Conservation (phyloP, 352 stramenopile genomes). For the Phytophthora capsici region DNA sequence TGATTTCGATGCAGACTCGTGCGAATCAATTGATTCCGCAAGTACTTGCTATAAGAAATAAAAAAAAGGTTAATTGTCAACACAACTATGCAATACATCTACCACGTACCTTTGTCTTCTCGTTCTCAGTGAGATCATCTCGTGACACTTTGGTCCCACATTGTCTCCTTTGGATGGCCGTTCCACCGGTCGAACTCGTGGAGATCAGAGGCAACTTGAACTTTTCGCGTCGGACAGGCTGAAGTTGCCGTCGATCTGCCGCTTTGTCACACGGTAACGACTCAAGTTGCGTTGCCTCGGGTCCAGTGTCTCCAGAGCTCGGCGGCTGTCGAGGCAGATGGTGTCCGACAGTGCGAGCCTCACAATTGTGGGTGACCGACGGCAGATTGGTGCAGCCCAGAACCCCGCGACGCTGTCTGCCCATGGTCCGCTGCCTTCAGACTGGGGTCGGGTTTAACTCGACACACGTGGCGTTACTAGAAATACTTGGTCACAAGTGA, state of each 20-base stretch:
- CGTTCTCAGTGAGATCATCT: slow-evolving; percentile 23
- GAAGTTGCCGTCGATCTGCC: slow-evolving; percentile 14
- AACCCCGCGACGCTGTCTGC: slow-evolving; percentile 36
- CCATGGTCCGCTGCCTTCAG: slow-evolving; percentile 21
- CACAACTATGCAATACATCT: too few relatives aligned
- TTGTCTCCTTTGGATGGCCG: slow-evolving; percentile 13
- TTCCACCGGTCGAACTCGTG: slow-evolving; percentile 22
- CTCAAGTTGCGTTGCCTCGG: slow-evolving; percentile 5
- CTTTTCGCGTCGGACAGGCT: slow-evolving; percentile 21
- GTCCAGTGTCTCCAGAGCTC: slow-evolving; percentile 5
- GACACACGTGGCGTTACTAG: slow-evolving; percentile 7
- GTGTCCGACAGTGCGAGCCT: slow-evolving; percentile 6
- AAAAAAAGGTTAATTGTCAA: slow-evolving; percentile 8
- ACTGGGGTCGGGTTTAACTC: slow-evolving; percentile 8
- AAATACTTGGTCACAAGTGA: neutral
- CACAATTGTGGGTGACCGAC: slow-evolving; percentile 32
- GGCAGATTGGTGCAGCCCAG: slow-evolving; percentile 45
- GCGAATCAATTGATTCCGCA: slow-evolving; percentile 18
- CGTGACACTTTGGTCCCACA: slow-evolving; percentile 16
- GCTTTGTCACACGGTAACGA: slow-evolving; percentile 12
- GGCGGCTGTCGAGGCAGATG: slow-evolving; percentile 23
- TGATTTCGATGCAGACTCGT: slow-evolving; percentile 46
- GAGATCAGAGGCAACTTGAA: slow-evolving; percentile 34
- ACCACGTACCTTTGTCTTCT: too few relatives aligned
- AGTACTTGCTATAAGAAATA: slow-evolving; percentile 19